These are phyloP conservation scores for Adenanthera pavonina DNA, from an alignment of 306 rosid genomes.

Conservation along the genomic window DNA sequence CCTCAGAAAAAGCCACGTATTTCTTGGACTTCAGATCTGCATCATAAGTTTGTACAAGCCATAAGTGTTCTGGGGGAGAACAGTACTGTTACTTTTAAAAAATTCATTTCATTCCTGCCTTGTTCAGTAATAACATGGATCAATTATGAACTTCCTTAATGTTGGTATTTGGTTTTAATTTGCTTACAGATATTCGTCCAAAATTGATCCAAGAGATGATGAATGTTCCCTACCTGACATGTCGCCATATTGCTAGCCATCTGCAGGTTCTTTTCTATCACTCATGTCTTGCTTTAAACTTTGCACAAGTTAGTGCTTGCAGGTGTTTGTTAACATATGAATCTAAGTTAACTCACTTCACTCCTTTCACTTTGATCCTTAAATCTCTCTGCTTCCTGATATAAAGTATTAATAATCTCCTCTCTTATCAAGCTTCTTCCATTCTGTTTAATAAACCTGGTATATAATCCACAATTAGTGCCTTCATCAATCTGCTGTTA, in stretches of 20 bases:
- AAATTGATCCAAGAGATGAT: slow-evolving; percentile 42
- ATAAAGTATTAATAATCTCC: not conserved
- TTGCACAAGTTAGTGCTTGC: not conserved
- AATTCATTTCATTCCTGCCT: not conserved
- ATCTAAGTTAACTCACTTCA: not conserved
- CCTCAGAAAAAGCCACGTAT: slow-evolving; percentile 8
- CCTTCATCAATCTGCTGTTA: not conserved
- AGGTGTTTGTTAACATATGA: slow-evolving; percentile 20
- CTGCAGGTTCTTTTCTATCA: slow-evolving; percentile 50
- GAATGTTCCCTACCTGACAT: slow-evolving; percentile 45
- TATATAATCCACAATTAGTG: not conserved
- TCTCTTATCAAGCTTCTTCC: not conserved
- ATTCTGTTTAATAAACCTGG: not conserved
- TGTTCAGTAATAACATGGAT: not conserved
- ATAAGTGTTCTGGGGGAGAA: slow-evolving; percentile 42
- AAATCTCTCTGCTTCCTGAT: not conserved
- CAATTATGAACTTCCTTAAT: slow-evolving; percentile 2
- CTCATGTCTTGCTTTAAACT: not conserved
- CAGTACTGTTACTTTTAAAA: slow-evolving; percentile 32
- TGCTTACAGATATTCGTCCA: slow-evolving; percentile 45
- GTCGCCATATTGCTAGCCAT: slow-evolving; percentile 55
- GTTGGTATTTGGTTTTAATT: not conserved
- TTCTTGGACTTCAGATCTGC: slow-evolving; percentile 48
- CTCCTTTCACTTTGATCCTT: not conserved
- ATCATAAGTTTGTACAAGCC: slow-evolving; percentile 46